These are phyloP conservation scores for Hypoxylon rickii DNA, from an alignment of 495 filamentous ascomycete species.

Conservation along the genomic window DNA sequence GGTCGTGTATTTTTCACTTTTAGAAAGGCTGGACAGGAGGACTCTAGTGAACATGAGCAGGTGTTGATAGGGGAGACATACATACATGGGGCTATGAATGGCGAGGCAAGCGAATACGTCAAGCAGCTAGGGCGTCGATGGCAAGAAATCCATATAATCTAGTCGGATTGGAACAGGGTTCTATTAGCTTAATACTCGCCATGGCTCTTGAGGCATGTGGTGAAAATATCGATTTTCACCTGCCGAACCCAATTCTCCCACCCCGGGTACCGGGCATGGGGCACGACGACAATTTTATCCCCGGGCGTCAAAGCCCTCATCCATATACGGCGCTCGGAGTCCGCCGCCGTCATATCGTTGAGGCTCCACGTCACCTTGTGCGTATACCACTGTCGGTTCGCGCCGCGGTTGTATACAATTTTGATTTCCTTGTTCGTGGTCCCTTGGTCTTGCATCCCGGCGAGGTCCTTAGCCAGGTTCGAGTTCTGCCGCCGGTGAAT, in stretches of 20 bases:
- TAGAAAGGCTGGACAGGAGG: too few species aligned
- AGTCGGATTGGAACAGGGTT: too few species aligned
- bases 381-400: constrained; percentile 12
- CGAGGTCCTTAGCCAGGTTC: constrained; percentile 7
- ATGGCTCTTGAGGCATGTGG: constrained; percentile 12
- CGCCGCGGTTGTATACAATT: constrained; percentile 21
- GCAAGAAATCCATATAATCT: too few species aligned
- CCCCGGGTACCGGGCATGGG: constrained; percentile 25
- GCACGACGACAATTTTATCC: constrained; percentile 16
- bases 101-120: too few species aligned
- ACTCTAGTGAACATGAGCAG: too few species aligned
- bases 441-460: constrained; percentile 10
- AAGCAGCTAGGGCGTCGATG: too few species aligned
- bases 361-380: constrained; percentile 21
- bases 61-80: too few species aligned
- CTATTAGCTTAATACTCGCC: not conserved
- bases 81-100: too few species aligned
- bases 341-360: constrained; percentile 1
- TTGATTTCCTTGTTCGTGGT: constrained; percentile 19
- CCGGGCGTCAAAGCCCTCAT: constrained; percentile 14
- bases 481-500: constrained; percentile 22
- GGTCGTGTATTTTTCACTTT: too few species aligned
- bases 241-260: constrained; percentile 32
- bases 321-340: constrained; percentile 13
- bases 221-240: constrained; percentile 29